Percentiles rank a stretch among this genome's conserved stretches.
Conservation (phyloP, 306 rosid genomes). For the Prunus dulcis region DNA sequence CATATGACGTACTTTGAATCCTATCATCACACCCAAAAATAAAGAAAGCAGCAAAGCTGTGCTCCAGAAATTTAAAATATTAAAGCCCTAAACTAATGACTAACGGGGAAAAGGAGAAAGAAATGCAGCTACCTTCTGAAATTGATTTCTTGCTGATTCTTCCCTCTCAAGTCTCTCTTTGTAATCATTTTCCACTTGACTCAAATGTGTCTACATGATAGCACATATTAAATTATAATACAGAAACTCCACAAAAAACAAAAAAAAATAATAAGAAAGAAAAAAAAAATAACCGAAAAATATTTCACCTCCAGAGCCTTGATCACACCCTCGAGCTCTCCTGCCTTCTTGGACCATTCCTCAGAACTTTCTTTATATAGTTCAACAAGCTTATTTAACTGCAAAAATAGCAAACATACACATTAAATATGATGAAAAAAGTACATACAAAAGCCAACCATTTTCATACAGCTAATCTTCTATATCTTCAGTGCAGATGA, state of each 20-base stretch:
- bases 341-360: slow-evolving; percentile 90
- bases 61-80: neutral
- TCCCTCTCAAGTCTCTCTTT: slow-evolving; percentile 75
- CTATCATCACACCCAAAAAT: neutral
- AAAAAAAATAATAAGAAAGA: slow-evolving; percentile 6
- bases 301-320: slow-evolving; percentile 82
- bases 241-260: slow-evolving; percentile 4
- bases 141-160: slow-evolving; percentile 47
- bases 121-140: slow-evolving; percentile 56
- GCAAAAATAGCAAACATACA: slow-evolving; percentile 4
- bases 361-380: slow-evolving; percentile 83
- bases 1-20: neutral
- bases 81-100: neutral
- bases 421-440: neutral
- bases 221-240: slow-evolving; percentile 8
- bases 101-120: neutral
- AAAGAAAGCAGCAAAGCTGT: neutral
- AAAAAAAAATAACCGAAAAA: slow-evolving; percentile 1
- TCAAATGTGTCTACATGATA: slow-evolving; percentile 59
- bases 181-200: slow-evolving; percentile 73
- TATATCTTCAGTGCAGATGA: neutral
- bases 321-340: slow-evolving; percentile 86
- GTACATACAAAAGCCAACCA: neutral
- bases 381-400: slow-evolving; percentile 83
- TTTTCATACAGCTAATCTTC: neutral